Evolutionary conservation across 805 yeast species (phyloP).

Genomic region (Candida parachauliodes): DNA sequence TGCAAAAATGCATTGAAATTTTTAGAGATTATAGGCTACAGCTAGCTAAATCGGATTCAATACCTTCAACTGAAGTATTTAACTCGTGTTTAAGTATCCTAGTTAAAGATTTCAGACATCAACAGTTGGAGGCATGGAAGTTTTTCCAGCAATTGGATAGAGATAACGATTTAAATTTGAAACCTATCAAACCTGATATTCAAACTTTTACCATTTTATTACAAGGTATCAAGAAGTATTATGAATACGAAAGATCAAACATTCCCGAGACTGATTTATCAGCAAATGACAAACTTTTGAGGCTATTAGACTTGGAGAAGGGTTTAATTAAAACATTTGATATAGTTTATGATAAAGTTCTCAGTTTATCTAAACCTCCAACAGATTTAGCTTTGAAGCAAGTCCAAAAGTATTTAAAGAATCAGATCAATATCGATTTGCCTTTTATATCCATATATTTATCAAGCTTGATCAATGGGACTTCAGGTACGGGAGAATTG

Average conservation of each 20-base stretch:
- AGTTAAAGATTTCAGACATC: conserved; percentile 29
- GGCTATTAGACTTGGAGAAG: conserved; percentile 26
- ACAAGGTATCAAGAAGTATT: conserved; percentile 27
- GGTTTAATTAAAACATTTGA: conserved; percentile 24
- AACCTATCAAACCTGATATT: conserved; percentile 23
- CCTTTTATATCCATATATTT: conserved; percentile 29
- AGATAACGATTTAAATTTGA: conserved; percentile 11
- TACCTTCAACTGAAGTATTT: conserved; percentile 23
- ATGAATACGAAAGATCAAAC: conserved; percentile 13
- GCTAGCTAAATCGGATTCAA: not conserved
- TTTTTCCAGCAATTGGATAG: conserved; percentile 28
- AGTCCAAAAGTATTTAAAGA: conserved; percentile 9
- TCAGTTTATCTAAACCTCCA: conserved; percentile 30
- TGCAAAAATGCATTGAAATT: conserved; percentile 18
- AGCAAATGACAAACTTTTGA: conserved; percentile 17
- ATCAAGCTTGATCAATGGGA: conserved; percentile 9
- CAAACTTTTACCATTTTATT: conserved; percentile 39
- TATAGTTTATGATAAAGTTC: conserved; percentile 23
- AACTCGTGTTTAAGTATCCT: conserved; percentile 35
- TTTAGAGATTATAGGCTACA: conserved; percentile 16
- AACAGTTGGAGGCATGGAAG: conserved; percentile 35
- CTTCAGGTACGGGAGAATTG: conserved; percentile 23
- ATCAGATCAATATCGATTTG: conserved; percentile 28
- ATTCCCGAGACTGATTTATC: conserved; percentile 15
- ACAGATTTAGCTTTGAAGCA: conserved; percentile 11